These are phyloP conservation scores for Bolboschoenus planiculmis DNA, from an alignment of 176 grass and related monocot genomes.

Conservation along the genomic window DNA sequence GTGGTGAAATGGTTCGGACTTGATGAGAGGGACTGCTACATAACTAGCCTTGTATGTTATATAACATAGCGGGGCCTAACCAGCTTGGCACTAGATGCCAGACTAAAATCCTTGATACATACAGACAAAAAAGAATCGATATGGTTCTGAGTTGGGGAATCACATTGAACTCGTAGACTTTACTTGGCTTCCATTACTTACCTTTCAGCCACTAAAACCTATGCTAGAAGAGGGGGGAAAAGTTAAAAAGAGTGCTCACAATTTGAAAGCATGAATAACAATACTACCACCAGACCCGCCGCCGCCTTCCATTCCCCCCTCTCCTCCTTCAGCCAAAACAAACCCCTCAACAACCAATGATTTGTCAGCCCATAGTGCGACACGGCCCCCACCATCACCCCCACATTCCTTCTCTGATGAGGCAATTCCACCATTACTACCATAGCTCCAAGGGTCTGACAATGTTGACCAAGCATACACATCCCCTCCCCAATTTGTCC, in stretches of 20 bases:
- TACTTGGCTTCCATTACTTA: background rate
- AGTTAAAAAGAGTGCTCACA: conserved; percentile 52
- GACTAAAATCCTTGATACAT: background rate
- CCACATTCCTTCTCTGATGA: conserved; percentile 29
- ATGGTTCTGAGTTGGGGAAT: background rate
- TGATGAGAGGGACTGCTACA: background rate
- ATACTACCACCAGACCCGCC: conserved; percentile 95
- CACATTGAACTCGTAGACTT: background rate
- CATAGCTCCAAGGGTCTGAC: conserved; percentile 64
- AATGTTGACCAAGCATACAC: conserved; percentile 81
- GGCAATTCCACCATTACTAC: conserved; percentile 68
- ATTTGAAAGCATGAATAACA: conserved; percentile 74
- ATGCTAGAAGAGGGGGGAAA: background rate
- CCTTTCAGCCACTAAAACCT: background rate
- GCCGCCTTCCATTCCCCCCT: conserved; percentile 54
- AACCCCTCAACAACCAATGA: conserved; percentile 51
- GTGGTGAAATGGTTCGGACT: background rate
- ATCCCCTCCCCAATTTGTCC: conserved; percentile 92
- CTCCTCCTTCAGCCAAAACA: conserved; percentile 74
- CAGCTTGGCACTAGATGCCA: background rate
- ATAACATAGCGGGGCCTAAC: background rate
- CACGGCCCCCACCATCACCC: conserved; percentile 71
- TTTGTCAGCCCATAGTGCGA: conserved; percentile 39
- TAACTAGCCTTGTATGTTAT: background rate
- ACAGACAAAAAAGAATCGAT: background rate